Evolutionary conservation across 306 rosid species (phyloP), one percentile per base, ranked within the genome.

Genomic region (Geum urbanum): DNA sequence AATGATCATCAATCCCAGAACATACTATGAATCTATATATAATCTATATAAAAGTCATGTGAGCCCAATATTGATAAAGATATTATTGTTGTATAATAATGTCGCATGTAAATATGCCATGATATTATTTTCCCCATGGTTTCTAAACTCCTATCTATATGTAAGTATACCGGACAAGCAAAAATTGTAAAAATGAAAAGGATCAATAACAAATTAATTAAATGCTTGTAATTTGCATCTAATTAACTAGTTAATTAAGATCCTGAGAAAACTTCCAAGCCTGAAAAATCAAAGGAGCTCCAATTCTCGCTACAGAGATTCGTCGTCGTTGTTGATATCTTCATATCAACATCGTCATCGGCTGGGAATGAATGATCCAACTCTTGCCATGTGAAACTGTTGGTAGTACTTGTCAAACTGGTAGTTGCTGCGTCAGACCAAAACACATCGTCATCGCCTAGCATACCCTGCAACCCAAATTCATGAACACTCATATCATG

Each of bases 401-500:
- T 10, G 14, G 11, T 54, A 9, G 22, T 54, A 51, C 71, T 76
- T 6, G 57, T 0, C 69, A 53, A 52, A 46, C 51, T 41, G 13
- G 19, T 37, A n/a, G n/a, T n/a, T 8, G 39, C 22, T 63, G 79
- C 46, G 70, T 52, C 48, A 52, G 72, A 56, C 77, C 76, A 76
- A 69, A 74, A 59, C 55, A 63, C 52, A 46, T 75, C 72, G 22
- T 77, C 71, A 27, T 51, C 50, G 4, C 40, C 81, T 7, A 82
- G 12, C 64, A 84, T 67, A 8, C 76, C 73, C 39, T 84, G 80
- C 55, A 86, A 72, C 44, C 78, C 86, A 63, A 86, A 83, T 56
- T 80, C 86, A 49, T 82, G 71, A 45, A 40, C 8, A 14, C 51
- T 74, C 73, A 64, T 18, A 5, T 66, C 73, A 15, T 32, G 71